Percentiles rank a stretch among this genome's conserved stretches.
Conservation (phyloP, 2,329 filamentous ascomycete genomes). For the Raffaelea ambrosiae region DNA sequence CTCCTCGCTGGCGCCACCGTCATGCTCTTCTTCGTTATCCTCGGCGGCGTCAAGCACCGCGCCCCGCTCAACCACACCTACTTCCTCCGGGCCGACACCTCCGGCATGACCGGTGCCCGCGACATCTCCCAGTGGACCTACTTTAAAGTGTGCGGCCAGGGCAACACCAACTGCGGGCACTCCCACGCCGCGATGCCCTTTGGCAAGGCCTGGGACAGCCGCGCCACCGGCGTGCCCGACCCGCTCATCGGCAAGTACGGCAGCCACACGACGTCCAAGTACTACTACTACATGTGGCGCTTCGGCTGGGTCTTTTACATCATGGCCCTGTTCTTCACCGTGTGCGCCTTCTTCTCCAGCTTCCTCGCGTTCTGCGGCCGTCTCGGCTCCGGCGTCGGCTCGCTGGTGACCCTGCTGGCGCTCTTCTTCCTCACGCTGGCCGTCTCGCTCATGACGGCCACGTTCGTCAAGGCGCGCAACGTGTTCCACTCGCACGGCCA, state of each 20-base stretch:
- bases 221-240: constrained; percentile 33
- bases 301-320: constrained; percentile 92
- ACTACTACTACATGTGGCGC: constrained; percentile 77
- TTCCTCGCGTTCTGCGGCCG: constrained; percentile 64
- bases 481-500: constrained; percentile 50
- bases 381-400: constrained; percentile 60
- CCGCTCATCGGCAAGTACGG: constrained; percentile 44
- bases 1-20: constrained; percentile 43
- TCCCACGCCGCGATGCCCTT: constrained; percentile 57
- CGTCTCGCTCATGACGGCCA: constrained; percentile 66
- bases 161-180: constrained; percentile 55
- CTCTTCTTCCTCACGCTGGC: constrained; percentile 62
- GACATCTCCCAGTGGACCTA: constrained; percentile 76
- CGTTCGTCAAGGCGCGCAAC: constrained; percentile 62
- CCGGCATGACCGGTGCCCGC: constrained; percentile 60
- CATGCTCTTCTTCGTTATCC: constrained; percentile 51
- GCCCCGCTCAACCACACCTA: constrained; percentile 64
- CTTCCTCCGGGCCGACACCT: constrained; percentile 75
- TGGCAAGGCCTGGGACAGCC: constrained; percentile 58
- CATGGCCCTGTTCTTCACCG: constrained; percentile 72
- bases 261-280: constrained; percentile 42
- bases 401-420: constrained; percentile 46
- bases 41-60: constrained; percentile 41
- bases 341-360: constrained; percentile 56
- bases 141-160: constrained; percentile 69